phyloP scores from a whole-genome alignment of 768 basidiomycete genomes.

The Lactifluus hygrophoroides region DNA sequence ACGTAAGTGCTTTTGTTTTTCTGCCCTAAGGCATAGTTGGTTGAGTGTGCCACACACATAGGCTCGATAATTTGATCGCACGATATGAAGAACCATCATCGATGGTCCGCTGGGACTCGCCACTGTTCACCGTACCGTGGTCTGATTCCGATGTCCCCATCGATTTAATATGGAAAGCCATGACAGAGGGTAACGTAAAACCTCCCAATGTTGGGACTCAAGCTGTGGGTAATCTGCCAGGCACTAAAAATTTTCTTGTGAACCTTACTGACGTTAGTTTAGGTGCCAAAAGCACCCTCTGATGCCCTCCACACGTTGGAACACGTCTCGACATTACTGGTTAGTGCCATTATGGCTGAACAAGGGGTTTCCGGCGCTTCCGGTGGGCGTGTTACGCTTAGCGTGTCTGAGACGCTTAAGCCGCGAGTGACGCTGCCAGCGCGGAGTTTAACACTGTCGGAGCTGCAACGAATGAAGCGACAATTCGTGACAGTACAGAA shows the following conservation, averaged over 20 bases:
- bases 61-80: slow-evolving; percentile 78
- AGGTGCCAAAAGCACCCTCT: slow-evolving; percentile 78
- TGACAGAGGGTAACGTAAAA: slow-evolving; percentile 73
- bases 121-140: slow-evolving; percentile 80
- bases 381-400: slow-evolving; percentile 44
- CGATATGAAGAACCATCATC: slow-evolving; percentile 96
- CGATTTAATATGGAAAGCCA: slow-evolving; percentile 69
- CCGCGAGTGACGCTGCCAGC: slow-evolving; percentile 54
- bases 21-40: background rate
- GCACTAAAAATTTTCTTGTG: background rate
- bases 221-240: slow-evolving; percentile 40
- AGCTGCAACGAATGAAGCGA: slow-evolving; percentile 82
- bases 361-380: slow-evolving; percentile 45
- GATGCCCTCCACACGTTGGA: slow-evolving; percentile 87
- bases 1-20: slow-evolving; percentile 43
- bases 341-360: slow-evolving; percentile 61
- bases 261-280: slow-evolving; percentile 1
- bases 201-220: slow-evolving; percentile 82
- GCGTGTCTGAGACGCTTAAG: slow-evolving; percentile 35
- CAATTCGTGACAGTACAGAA: slow-evolving; percentile 89
- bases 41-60: slow-evolving; percentile 27
- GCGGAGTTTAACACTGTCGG: slow-evolving; percentile 70
- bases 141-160: slow-evolving; percentile 57
- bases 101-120: slow-evolving; percentile 98
- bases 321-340: slow-evolving; percentile 58